phyloP scores from a whole-genome alignment of 768 basidiomycete species.

The Amanita pseudoporphyria region DNA sequence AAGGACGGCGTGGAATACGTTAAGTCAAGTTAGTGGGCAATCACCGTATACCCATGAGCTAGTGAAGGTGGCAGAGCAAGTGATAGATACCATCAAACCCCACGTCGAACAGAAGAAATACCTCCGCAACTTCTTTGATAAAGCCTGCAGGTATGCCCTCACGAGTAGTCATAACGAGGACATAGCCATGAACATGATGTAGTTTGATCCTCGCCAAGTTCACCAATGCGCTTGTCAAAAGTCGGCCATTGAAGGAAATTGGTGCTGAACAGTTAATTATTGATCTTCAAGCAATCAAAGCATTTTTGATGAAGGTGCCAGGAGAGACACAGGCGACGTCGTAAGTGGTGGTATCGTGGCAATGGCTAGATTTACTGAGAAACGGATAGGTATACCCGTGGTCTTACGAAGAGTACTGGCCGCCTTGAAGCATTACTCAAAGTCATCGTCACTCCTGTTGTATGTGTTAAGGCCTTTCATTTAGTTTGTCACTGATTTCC shows the following conservation, averaged over 20 bases:
- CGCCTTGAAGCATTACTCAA: slow-evolving; percentile 89
- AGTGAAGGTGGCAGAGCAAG: slow-evolving; percentile 61
- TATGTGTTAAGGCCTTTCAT: slow-evolving; percentile 25
- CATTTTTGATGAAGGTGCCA: slow-evolving; percentile 74
- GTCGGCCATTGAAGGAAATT: slow-evolving; percentile 83
- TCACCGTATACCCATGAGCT: slow-evolving; percentile 77
- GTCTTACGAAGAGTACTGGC: slow-evolving; percentile 70
- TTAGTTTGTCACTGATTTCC: neutral
- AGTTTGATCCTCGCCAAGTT: slow-evolving; percentile 83
- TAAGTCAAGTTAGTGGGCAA: slow-evolving; percentile 80
- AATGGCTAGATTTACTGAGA: slow-evolving; percentile 1
- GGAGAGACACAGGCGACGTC: slow-evolving; percentile 53
- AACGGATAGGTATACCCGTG: slow-evolving; percentile 62
- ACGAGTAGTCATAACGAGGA: too few relatives aligned
- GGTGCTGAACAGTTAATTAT: slow-evolving; percentile 90
- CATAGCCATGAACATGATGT: neutral
- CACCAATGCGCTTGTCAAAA: slow-evolving; percentile 82
- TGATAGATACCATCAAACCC: slow-evolving; percentile 68
- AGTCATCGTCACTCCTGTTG: slow-evolving; percentile 89
- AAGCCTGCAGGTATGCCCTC: slow-evolving; percentile 67
- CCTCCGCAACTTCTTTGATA: slow-evolving; percentile 86
- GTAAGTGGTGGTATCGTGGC: slow-evolving; percentile 29
- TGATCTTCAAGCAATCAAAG: slow-evolving; percentile 82
- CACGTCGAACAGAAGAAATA: slow-evolving; percentile 94
- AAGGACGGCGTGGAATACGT: slow-evolving; percentile 66